Evolutionary conservation across 345 rosid genomes (phyloP).

Genomic region (Lumnitzera racemosa): DNA sequence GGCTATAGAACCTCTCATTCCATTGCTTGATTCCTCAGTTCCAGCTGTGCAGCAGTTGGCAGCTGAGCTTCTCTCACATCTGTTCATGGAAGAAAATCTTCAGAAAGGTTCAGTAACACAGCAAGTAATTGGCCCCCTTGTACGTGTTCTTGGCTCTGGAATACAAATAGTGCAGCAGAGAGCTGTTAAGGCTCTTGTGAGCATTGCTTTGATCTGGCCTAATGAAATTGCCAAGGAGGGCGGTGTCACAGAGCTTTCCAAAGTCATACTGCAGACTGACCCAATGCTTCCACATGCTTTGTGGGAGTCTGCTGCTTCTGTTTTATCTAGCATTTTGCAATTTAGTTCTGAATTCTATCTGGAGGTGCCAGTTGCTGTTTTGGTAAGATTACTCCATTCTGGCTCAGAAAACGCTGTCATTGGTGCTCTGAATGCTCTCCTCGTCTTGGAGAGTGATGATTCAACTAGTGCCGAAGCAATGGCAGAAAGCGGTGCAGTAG

Average conservation of each 20-base stretch:
- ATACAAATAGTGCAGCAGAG: constrained; percentile 91
- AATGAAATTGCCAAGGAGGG: constrained; percentile 97
- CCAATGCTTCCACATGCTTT: constrained; percentile 84
- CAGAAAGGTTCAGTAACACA: constrained; percentile 82
- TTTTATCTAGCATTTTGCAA: constrained; percentile 76
- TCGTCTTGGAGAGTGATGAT: constrained; percentile 94
- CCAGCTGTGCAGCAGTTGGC: constrained; percentile 96
- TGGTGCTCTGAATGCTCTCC: constrained; percentile 91
- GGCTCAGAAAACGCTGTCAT: constrained; percentile 72
- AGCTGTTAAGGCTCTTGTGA: constrained; percentile 94
- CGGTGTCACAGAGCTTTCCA: constrained; percentile 86
- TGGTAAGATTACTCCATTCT: constrained; percentile 84
- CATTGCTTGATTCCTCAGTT: constrained; percentile 85
- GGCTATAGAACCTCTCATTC: constrained; percentile 89
- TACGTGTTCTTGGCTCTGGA: constrained; percentile 83
- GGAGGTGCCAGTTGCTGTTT: constrained; percentile 94
- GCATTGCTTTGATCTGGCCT: constrained; percentile 86
- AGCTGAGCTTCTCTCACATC: constrained; percentile 96
- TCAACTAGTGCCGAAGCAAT: constrained; percentile 96
- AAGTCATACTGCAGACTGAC: constrained; percentile 90
- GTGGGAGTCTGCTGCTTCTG: constrained; percentile 97
- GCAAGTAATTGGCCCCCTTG: constrained; percentile 77
- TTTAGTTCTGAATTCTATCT: constrained; percentile 92
- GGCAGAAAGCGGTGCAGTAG: constrained; percentile 99
- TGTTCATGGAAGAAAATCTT: constrained; percentile 78